Evolutionary conservation across 345 rosid species (phyloP).

Genomic region (Lepidium didymum): DNA sequence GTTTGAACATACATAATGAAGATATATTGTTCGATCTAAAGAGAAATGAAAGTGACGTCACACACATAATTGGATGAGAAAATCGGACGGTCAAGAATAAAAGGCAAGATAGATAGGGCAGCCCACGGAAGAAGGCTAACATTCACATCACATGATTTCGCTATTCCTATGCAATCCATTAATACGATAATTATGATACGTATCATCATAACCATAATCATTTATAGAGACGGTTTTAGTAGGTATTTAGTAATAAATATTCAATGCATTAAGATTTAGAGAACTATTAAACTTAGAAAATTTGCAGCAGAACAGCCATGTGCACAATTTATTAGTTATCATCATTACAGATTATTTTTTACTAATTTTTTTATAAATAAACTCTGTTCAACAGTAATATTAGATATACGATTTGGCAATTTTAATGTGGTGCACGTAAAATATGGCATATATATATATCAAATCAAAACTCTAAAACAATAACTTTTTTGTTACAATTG

Average conservation of each 20-base stretch:
- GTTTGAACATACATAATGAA: too few relatives aligned
- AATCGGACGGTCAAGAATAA: neutral
- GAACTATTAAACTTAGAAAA: neutral
- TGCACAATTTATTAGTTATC: too few relatives aligned
- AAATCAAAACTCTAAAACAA: too few relatives aligned
- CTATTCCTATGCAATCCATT: conserved; percentile 17
- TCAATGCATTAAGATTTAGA: neutral
- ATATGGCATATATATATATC: too few relatives aligned
- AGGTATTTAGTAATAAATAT: neutral
- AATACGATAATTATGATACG: neutral
- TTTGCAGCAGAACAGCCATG: too few relatives aligned
- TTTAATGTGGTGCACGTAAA: too few relatives aligned
- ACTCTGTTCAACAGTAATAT: too few relatives aligned
- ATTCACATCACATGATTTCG: conserved; percentile 13
- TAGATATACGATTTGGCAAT: too few relatives aligned
- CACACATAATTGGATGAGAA: neutral
- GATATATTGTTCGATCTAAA: neutral
- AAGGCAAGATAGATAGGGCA: neutral
- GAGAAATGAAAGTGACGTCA: neutral
- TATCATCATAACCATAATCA: conserved; percentile 7
- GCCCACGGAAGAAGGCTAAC: neutral
- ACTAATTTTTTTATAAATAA: too few relatives aligned
- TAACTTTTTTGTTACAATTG: too few relatives aligned
- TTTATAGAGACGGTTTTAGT: neutral
- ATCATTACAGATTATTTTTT: too few relatives aligned